Evolutionary conservation across 768 basidiomycete genomes (phyloP).

Genomic region (Lactifluus hygrophoroides): DNA sequence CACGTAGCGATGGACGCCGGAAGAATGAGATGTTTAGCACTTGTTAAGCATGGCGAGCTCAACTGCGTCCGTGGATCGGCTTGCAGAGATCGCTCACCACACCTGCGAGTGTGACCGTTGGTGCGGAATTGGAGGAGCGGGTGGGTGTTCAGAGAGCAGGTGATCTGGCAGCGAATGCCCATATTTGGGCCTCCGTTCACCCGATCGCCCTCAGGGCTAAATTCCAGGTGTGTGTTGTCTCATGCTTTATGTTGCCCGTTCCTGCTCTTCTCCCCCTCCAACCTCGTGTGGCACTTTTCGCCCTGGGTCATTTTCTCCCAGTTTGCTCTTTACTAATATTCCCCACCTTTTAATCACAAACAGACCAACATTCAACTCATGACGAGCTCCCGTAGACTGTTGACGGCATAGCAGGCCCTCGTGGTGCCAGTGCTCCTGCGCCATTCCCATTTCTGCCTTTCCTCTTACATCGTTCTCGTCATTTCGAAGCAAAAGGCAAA

Average conservation of each 20-base stretch:
- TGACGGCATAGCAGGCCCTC: constrained; percentile 90
- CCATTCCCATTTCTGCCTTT: constrained; percentile 85
- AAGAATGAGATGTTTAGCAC: too few species aligned
- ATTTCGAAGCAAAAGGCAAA: constrained; percentile 97
- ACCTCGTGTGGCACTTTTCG: too few species aligned
- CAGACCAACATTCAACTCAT: constrained; percentile 85
- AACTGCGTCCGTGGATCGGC: too few species aligned
- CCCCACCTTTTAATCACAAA: constrained; percentile 80
- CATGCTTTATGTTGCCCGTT: neutral
- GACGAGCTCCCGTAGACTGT: constrained; percentile 74
- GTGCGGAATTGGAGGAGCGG: too few species aligned
- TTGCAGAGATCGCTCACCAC: too few species aligned
- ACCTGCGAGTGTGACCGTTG: too few species aligned
- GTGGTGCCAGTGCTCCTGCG: constrained; percentile 98
- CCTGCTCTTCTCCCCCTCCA: neutral
- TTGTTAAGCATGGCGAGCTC: too few species aligned
- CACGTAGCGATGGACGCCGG: too few species aligned
- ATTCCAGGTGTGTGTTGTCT: constrained; percentile 60
- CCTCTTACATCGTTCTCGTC: constrained; percentile 93
- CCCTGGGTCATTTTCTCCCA: neutral
- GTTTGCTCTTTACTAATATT: neutral
- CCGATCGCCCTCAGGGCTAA: constrained; percentile 84
- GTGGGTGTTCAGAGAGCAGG: too few species aligned
- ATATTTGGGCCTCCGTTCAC: too few species aligned
- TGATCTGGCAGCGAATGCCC: too few species aligned